Conservation (phyloP, 768 basidiomycete genomes). For the Cyathus striatus region DNA sequence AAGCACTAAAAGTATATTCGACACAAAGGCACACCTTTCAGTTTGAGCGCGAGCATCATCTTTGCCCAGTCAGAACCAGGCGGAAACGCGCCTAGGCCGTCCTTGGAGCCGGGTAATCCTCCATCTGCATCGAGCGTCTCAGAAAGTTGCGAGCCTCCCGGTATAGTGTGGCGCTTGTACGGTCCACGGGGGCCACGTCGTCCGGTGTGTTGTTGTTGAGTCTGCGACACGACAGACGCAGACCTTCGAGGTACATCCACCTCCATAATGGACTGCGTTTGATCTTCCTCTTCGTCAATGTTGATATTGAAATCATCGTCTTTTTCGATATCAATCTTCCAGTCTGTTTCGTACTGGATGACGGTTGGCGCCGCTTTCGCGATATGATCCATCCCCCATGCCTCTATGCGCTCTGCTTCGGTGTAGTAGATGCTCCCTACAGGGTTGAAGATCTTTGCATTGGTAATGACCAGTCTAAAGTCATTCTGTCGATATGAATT, state of each 20-base stretch:
- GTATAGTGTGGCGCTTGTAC: constrained; percentile 39
- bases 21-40: constrained; percentile 52
- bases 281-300: constrained; percentile 32
- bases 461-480: constrained; percentile 64
- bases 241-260: constrained; percentile 42
- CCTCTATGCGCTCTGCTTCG: constrained; percentile 70
- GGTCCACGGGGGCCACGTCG: constrained; percentile 48
- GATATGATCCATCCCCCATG: constrained; percentile 72
- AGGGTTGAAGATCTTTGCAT: constrained; percentile 75
- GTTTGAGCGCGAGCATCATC: constrained; percentile 66
- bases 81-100: constrained; percentile 71
- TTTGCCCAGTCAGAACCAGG: constrained; percentile 67
- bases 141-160: constrained; percentile 20
- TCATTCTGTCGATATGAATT: constrained; percentile 64
- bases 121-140: constrained; percentile 65
- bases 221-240: constrained; percentile 38
- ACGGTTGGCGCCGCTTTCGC: constrained; percentile 64
- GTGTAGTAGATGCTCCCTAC: constrained; percentile 67
- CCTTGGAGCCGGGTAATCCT: constrained; percentile 69
- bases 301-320: constrained; percentile 43
- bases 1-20: not conserved
- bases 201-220: constrained; percentile 26
- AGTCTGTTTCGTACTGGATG: constrained; percentile 78
- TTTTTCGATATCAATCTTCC: constrained; percentile 77
- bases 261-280: constrained; percentile 36